Conservation (phyloP, 495 filamentous ascomycete genomes). For the Amphirosellinia nigrospora region DNA sequence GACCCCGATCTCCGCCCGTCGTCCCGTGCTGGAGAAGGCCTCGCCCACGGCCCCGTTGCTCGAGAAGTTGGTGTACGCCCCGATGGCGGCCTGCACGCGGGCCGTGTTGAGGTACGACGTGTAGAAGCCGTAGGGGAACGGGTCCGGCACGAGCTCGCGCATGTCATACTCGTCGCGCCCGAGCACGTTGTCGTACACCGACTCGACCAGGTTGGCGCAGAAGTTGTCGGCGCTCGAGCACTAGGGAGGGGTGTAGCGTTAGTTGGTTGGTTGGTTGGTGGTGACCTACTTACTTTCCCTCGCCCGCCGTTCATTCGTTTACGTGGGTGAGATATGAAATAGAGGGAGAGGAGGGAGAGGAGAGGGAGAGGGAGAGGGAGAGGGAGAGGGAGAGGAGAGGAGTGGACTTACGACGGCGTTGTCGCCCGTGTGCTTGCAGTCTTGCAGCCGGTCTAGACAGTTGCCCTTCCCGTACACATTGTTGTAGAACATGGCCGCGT, state of each 20-base stretch:
- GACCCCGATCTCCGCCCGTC: conserved; percentile 60
- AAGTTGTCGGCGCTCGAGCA: conserved; percentile 54
- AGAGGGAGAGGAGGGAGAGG: no score
- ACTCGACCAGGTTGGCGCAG: conserved; percentile 61
- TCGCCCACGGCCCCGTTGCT: conserved; percentile 53
- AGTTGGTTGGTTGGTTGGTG: neutral
- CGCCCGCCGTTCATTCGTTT: no score
- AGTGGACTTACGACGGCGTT: conserved; percentile 27
- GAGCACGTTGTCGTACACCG: conserved; percentile 56
- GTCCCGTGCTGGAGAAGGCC: conserved; percentile 62
- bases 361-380: no score
- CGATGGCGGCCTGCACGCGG: conserved; percentile 62
- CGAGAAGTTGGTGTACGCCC: conserved; percentile 64
- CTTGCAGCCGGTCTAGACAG: conserved; percentile 63
- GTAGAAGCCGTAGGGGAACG: conserved; percentile 66
- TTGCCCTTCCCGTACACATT: conserved; percentile 66
- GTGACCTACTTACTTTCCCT: neutral
- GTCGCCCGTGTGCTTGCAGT: conserved; percentile 49
- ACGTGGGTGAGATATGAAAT: no score
- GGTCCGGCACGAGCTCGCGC: conserved; percentile 61
- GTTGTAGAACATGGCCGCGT: conserved; percentile 61
- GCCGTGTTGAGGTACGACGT: conserved; percentile 64
- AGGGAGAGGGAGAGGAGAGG: no score
- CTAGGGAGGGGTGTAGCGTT: neutral
- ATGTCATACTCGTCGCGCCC: conserved; percentile 67